Base-by-base conservation (phyloP, 2,329 filamentous ascomycete genomes). In the Blastomyces percursus region DNA sequence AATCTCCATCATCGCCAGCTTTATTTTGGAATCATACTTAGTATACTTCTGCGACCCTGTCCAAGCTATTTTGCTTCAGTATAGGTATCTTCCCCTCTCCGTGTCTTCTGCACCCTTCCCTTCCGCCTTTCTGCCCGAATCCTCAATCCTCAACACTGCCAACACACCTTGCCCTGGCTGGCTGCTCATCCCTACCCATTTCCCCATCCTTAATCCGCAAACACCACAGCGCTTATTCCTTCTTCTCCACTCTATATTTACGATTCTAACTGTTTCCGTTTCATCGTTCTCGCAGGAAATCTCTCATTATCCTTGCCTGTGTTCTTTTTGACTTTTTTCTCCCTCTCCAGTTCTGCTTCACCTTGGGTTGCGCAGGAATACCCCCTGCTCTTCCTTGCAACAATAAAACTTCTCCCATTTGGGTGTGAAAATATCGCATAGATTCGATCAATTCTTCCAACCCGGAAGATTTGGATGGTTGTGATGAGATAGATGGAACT, bases 41-140 rank as follows among this genome's bases (percentile, higher is more conserved):
- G 38, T 60, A 27, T 54, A 14, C 32, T n/a, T 30, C 60, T 63
- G 64, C 64, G 62, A 65, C 61, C 30, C 46, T 59, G 35, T 57
- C 44, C 24, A 40, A 50, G 32, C 42, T 48, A 19, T 46, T 61
- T 50, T 59, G 52, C 56, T 59, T 57, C 32, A 42, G 32, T 27
- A 40, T 56, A 63, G 64, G 64, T 65, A 65, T 63, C 52, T 65
- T 55, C 27, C 54, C 30, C 56, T 32, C 46, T 64, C 59, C 68
- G 69, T 67, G 70, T 70, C 73, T 70, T 70, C 68, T 64, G 70
- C 70, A 69, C 73, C 73, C 71, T 71, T 69, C 63, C 65, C 65
- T 61, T 69, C 70, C 68, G 67, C 69, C 68, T 66, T 69, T 67
- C 66, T 68, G 60, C 63, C 66, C 64, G 62, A 38, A 60, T 52